These are phyloP conservation scores for Hortaea sp. DNA, from an alignment of 2,329 filamentous ascomycete genomes.

Conservation along the genomic window DNA sequence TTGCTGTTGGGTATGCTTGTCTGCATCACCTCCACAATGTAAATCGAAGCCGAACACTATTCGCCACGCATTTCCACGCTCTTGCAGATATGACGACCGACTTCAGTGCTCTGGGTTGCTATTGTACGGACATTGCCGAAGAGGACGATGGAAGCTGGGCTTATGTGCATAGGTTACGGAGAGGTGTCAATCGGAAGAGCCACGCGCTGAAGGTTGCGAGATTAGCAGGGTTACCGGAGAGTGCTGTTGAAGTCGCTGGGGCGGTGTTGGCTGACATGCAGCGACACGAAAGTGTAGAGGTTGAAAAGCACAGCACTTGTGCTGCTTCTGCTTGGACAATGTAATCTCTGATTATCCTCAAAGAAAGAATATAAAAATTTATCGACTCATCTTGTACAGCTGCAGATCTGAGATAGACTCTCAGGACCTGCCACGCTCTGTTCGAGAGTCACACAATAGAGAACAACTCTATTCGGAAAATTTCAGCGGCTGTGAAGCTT, in stretches of 20 bases:
- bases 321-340: no score
- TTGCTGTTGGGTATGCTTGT: slow-evolving; percentile 81
- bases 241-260: slow-evolving; percentile 58
- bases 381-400: no score
- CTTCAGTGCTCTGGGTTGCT: slow-evolving; percentile 55
- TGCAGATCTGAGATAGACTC: no score
- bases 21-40: slow-evolving; percentile 71
- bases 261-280: slow-evolving; percentile 37
- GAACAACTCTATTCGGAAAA: no score
- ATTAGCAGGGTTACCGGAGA: slow-evolving; percentile 66
- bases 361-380: no score
- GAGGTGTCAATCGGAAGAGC: slow-evolving; percentile 74
- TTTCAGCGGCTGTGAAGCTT: no score
- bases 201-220: slow-evolving; percentile 93
- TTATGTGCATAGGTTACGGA: slow-evolving; percentile 73
- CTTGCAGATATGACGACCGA: slow-evolving; percentile 65
- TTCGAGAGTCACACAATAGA: no score
- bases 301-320: no score
- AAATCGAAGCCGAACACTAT: slow-evolving; percentile 71
- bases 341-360: no score
- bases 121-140: slow-evolving; percentile 84
- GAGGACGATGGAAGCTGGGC: slow-evolving; percentile 57
- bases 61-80: slow-evolving; percentile 89
- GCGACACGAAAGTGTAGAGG: neutral
- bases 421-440: no score